A percentile compares a stretch with the other conserved stretches of the same genome.
phyloP scores from a whole-genome alignment of 345 rosid genomes.

The Alliaria petiolata region DNA sequence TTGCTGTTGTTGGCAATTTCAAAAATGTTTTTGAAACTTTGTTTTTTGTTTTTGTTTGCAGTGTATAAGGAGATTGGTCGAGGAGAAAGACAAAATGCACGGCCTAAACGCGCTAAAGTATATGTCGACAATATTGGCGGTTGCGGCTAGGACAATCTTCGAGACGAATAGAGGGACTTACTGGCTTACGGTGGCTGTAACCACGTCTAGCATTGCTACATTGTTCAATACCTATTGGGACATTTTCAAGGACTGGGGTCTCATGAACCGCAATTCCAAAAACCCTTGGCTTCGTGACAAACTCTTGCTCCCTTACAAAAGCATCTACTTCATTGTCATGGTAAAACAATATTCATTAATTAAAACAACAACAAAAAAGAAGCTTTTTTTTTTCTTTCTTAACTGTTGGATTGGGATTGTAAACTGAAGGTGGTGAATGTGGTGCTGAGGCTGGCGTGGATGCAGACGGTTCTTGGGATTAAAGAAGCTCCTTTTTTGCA shows the following conservation, averaged over 20 bases:
- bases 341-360: too few species aligned
- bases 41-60: slow-evolving; percentile 16
- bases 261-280: slow-evolving; percentile 46
- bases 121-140: slow-evolving; percentile 56
- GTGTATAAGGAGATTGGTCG: slow-evolving; percentile 60
- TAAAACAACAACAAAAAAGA: slow-evolving; percentile 13
- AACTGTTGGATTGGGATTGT: background rate
- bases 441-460: slow-evolving; percentile 75
- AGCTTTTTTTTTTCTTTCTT: background rate
- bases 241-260: slow-evolving; percentile 76
- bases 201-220: slow-evolving; percentile 52
- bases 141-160: slow-evolving; percentile 42
- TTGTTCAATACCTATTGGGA: slow-evolving; percentile 63
- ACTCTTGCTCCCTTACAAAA: slow-evolving; percentile 47
- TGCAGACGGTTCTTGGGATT: slow-evolving; percentile 63
- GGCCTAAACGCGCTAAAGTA: slow-evolving; percentile 52
- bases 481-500: slow-evolving; percentile 54
- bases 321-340: slow-evolving; percentile 68
- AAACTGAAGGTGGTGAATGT: slow-evolving; percentile 55
- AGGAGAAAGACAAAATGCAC: slow-evolving; percentile 49
- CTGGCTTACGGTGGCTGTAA: slow-evolving; percentile 48
- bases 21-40: background rate
- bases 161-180: slow-evolving; percentile 28
- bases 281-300: slow-evolving; percentile 88
- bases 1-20: background rate